A percentile compares a stretch with the other conserved stretches of the same genome.
Conservation (phyloP, 768 basidiomycete species). For the Phlebiopsis gigantea region DNA sequence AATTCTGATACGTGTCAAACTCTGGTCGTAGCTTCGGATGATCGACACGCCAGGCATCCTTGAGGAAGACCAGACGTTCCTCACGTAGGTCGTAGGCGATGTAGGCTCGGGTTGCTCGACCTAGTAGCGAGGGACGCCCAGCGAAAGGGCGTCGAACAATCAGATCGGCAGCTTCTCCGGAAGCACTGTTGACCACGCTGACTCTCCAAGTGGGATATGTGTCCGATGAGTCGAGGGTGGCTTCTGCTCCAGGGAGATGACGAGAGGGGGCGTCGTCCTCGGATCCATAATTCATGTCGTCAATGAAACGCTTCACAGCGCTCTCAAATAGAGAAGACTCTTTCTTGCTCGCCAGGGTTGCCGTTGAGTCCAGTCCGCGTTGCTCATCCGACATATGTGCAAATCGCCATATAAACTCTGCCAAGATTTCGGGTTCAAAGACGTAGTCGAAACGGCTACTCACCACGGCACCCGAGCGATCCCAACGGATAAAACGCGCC, state of each 20-base stretch:
- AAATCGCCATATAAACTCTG: neutral
- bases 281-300: neutral
- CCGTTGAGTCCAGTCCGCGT: conserved; percentile 2
- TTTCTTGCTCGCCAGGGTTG: neutral
- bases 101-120: conserved; percentile 23
- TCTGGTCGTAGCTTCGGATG: neutral
- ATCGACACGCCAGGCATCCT: conserved; percentile 4
- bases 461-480: conserved; percentile 28
- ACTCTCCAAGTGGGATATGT: neutral
- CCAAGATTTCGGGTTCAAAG: neutral
- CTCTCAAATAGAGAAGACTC: neutral
- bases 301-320: neutral
- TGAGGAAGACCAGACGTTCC: neutral
- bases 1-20: neutral
- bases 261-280: neutral
- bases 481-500: conserved; percentile 31
- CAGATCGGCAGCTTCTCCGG: neutral
- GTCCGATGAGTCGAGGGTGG: neutral
- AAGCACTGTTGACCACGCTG: neutral
- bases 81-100: conserved; percentile 21
- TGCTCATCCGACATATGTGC: neutral
- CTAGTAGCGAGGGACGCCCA: neutral
- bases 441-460: conserved; percentile 22
- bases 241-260: neutral
- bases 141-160: neutral